phyloP scores from a whole-genome alignment of 345 rosid species.

The Erodium maritimum region DNA sequence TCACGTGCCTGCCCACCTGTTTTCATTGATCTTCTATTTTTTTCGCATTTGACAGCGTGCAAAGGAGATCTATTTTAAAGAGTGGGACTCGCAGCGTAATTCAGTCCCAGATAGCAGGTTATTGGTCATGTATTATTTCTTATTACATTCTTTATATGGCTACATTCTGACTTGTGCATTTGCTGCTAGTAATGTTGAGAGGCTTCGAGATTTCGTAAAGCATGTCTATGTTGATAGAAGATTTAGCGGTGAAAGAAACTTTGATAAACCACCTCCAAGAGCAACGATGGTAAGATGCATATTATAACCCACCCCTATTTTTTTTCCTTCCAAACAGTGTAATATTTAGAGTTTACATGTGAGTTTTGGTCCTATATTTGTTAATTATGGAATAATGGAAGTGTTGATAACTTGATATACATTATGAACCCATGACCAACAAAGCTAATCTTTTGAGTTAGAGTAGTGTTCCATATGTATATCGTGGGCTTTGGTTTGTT shows the following conservation, averaged over 20 bases:
- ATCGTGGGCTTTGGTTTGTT: too few relatives aligned
- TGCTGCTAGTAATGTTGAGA: conserved; percentile 57
- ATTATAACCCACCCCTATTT: not conserved
- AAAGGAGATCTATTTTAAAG: conserved; percentile 74
- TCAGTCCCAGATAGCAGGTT: conserved; percentile 78
- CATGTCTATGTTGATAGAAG: conserved; percentile 85
- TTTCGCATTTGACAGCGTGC: conserved; percentile 46
- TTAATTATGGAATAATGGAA: too few relatives aligned
- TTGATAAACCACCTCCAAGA: conserved; percentile 64
- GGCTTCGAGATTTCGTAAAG: conserved; percentile 77
- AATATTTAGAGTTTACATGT: too few relatives aligned
- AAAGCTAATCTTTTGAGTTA: too few relatives aligned
- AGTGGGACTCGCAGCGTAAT: conserved; percentile 71
- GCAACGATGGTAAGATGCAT: conserved; percentile 42
- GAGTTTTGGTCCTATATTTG: too few relatives aligned
- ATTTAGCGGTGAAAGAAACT: conserved; percentile 56
- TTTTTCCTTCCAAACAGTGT: conserved; percentile 5
- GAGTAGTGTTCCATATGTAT: too few relatives aligned
- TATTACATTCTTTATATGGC: conserved; percentile 3
- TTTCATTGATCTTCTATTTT: not conserved
- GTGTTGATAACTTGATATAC: too few relatives aligned
- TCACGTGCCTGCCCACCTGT: too few relatives aligned
- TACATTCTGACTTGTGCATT: conserved; percentile 17
- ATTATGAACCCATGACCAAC: too few relatives aligned
- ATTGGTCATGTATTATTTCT: not conserved